phyloP scores from a whole-genome alignment of 768 basidiomycete genomes.

The Xerocomellus intermedius region DNA sequence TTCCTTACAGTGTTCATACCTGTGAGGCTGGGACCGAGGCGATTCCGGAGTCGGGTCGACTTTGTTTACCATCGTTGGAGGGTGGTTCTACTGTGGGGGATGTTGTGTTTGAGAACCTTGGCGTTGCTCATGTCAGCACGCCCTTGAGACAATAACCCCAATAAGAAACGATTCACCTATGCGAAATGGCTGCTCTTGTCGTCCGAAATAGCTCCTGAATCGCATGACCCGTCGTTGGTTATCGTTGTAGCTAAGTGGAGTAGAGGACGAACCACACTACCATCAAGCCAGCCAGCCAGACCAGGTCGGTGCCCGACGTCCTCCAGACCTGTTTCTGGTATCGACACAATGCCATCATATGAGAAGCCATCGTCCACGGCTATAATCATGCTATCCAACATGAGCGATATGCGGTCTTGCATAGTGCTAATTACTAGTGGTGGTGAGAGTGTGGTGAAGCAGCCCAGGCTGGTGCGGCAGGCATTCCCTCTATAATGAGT shows the following conservation, averaged over 20 bases:
- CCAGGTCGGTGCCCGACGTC: background rate
- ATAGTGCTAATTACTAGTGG: background rate
- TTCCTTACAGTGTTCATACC: background rate
- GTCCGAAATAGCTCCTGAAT: background rate
- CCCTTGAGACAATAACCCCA: no score
- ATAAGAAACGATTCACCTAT: no score
- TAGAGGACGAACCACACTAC: background rate
- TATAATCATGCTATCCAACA: no score
- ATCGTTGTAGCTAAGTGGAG: background rate
- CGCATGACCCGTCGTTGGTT: background rate
- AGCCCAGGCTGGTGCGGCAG: no score
- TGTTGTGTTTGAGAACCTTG: no score
- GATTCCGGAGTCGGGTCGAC: background rate
- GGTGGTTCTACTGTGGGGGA: no score
- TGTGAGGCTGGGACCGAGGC: background rate
- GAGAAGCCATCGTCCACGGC: slow-evolving; percentile 8
- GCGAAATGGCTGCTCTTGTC: background rate
- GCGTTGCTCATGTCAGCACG: no score
- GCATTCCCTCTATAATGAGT: background rate
- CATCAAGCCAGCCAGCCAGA: background rate
- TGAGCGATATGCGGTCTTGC: background rate
- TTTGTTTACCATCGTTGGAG: no score
- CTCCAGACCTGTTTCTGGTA: slow-evolving; percentile 13
- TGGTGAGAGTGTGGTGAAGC: background rate
- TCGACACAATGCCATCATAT: slow-evolving; percentile 7